Base-by-base conservation (phyloP, 108 stramenopile genomes). In the Skeletonema marinoi region DNA sequence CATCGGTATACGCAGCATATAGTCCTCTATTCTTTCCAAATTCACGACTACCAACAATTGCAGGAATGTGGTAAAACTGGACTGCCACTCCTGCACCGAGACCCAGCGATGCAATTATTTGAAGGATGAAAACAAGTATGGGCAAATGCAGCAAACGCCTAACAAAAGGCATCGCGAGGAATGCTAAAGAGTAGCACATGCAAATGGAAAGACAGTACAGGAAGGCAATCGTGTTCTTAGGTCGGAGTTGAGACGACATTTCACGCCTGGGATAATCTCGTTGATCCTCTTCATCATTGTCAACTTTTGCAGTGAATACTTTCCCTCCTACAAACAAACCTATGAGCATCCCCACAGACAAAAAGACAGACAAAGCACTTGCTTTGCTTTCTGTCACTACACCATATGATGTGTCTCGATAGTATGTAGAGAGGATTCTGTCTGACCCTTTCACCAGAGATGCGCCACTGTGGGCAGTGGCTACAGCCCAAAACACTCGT, bases 401-500 rank as follows among this genome's bases (percentile, higher is more conserved):
- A 8, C 84, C 88, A 66, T 84, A 70, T 25, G 87, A 89, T 41
- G 93, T 95, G 36, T 92, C 90, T 35, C 74, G 71, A 65, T 82
- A 92, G 70, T 95, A 95, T 5, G 89, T 85, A 10, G 87, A 88
- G 13, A 95, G 69, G 30, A 95, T 78, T 7, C 90, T 85, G 62
- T 88, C 89, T 0, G 89, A 89, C 14, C 86, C 79, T 38, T 88
- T 86, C 6, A 91, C 89, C 83, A 90, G 88, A 11, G 85, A 80
- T 3, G 88, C 88, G 6, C 90, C 93, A 31, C 90, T 78, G 71
- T 95, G 93, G 5, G 91, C 93, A 38, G 91, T 68, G 11, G 93
- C 89, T 17, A 95, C 83, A 63, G 86, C 76, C 91, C 92, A 95
- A 74, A 95, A 95, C 32, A 89, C 87, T 2, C 88, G 84, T 60